A percentile compares a stretch with the other conserved stretches of the same genome.
Conservation (phyloP, 495 filamentous ascomycete species). For the Jackrogersella multiformis region DNA sequence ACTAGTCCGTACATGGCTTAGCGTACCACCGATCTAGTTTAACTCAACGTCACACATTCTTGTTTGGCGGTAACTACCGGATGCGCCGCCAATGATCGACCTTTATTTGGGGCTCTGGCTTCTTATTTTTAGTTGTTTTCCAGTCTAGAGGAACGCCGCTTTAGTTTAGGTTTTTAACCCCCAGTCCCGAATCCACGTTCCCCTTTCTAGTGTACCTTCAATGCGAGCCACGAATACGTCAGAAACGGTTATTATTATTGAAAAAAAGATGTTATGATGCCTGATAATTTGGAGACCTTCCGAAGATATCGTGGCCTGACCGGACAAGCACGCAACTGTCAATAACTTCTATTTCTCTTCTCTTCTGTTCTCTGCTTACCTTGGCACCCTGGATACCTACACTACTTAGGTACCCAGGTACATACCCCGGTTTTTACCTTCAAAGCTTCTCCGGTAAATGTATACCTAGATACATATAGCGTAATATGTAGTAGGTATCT, state of each 20-base stretch:
- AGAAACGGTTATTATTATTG: slow-evolving; percentile 19
- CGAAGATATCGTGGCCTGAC: slow-evolving; percentile 5
- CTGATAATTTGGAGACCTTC: slow-evolving; percentile 11
- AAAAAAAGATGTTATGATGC: slow-evolving; percentile 9
- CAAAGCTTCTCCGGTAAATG: not conserved
- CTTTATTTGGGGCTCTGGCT: slow-evolving; percentile 17
- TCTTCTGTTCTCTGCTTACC: not conserved
- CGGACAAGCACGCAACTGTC: not conserved
- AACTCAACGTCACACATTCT: slow-evolving; percentile 43
- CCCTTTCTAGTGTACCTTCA: slow-evolving; percentile 10
- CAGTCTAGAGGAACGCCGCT: slow-evolving; percentile 30
- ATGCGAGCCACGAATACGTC: slow-evolving; percentile 31
- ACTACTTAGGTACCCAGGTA: not conserved
- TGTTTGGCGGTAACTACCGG: slow-evolving; percentile 41
- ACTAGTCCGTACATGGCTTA: slow-evolving; percentile 18
- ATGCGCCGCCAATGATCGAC: slow-evolving; percentile 35
- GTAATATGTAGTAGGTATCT: no score
- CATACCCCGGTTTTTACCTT: not conserved
- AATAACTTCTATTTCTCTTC: not conserved
- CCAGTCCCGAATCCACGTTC: slow-evolving; percentile 17
- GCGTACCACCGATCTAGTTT: slow-evolving; percentile 41
- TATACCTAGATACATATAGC: not conserved
- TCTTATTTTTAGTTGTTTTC: slow-evolving; percentile 33
- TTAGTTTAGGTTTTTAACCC: slow-evolving; percentile 37
- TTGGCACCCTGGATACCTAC: not conserved